Evolutionary conservation across 371 early-diverging fungal genomes (phyloP).

Genomic region (Apophysomyces ossiformis): DNA sequence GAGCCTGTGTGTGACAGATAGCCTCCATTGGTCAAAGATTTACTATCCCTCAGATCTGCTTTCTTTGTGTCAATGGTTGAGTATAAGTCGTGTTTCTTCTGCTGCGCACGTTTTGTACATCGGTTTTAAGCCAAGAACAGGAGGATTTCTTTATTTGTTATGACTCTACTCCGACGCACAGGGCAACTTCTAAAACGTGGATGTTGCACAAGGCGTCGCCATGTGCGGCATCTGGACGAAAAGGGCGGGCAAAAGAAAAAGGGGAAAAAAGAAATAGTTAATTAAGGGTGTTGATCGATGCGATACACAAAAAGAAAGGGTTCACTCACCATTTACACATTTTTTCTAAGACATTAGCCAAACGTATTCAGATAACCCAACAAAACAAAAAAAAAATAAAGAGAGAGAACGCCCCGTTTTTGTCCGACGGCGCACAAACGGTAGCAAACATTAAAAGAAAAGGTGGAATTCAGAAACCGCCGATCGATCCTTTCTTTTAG

Average conservation of each 20-base stretch:
- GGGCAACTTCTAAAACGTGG: conserved; percentile 10
- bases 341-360: background rate
- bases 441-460: conserved; percentile 7
- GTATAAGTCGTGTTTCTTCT: too few relatives aligned
- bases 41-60: background rate
- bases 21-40: background rate
- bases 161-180: conserved; percentile 3
- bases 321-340: background rate
- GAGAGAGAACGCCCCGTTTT: background rate
- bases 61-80: background rate
- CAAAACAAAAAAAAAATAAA: background rate
- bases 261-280: background rate
- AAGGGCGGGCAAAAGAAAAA: background rate
- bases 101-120: too few relatives aligned
- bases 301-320: background rate
- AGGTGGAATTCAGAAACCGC: conserved; percentile 1
- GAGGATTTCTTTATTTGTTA: background rate
- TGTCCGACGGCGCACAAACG: conserved; percentile 10
- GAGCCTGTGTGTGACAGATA: background rate
- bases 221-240: background rate
- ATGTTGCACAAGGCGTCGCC: background rate
- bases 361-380: too few relatives aligned
- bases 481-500: background rate
- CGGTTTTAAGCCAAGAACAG: too few relatives aligned
- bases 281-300: background rate